phyloP scores from a whole-genome alignment of 2,329 filamentous ascomycete species.

The Gaeumannomyces tritici region DNA sequence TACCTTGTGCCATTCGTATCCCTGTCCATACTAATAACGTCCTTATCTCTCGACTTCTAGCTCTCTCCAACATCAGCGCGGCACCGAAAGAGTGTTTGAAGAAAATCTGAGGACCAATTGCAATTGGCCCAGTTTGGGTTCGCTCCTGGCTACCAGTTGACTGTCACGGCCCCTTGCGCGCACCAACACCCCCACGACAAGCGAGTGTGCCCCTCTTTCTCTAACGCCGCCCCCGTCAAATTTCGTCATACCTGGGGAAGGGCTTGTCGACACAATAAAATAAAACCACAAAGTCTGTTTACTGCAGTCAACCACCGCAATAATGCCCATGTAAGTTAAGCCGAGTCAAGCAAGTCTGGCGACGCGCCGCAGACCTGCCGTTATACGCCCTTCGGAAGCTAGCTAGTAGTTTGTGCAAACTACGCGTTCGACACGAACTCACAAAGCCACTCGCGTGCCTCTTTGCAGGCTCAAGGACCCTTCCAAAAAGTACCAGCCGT shows the following conservation, averaged over 20 bases:
- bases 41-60: background rate
- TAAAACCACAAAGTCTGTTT: background rate
- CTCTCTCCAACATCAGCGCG: background rate
- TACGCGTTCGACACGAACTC: background rate
- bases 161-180: background rate
- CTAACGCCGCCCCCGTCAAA: background rate
- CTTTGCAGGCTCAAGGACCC: conserved; percentile 59
- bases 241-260: conserved; percentile 1
- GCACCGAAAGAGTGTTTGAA: background rate
- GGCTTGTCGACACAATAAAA: background rate
- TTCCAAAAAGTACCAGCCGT: conserved; percentile 66
- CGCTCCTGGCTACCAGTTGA: background rate
- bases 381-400: background rate
- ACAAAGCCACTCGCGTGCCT: background rate
- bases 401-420: background rate
- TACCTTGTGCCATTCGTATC: background rate
- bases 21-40: background rate
- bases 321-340: conserved; percentile 21
- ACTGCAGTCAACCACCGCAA: conserved; percentile 5
- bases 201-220: background rate
- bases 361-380: background rate
- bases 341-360: no score
- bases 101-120: background rate
- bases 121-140: background rate
- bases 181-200: background rate